These are phyloP conservation scores for Aphanocladium album DNA, from an alignment of 2,329 filamentous ascomycete species.

Conservation along the genomic window DNA sequence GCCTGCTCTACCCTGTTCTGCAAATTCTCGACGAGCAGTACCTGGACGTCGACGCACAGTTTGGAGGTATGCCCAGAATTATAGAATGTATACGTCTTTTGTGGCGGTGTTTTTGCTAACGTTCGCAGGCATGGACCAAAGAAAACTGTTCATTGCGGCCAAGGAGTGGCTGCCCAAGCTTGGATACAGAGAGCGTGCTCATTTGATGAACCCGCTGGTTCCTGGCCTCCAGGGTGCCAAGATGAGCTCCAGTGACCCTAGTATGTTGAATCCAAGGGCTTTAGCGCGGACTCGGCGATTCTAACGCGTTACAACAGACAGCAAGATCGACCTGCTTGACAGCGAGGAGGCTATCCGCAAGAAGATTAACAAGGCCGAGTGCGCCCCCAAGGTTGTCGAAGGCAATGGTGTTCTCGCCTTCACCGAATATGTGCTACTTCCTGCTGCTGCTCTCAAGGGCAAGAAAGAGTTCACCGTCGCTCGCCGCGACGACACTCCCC, in stretches of 20 bases:
- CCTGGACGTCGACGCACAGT: constrained; percentile 81
- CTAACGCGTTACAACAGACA: constrained; percentile 45
- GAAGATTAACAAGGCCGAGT: constrained; percentile 78
- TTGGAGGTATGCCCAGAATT: constrained; percentile 63
- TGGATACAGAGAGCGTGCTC: constrained; percentile 64
- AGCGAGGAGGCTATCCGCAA: constrained; percentile 65
- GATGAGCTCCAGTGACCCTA: constrained; percentile 73
- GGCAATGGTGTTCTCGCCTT: constrained; percentile 85
- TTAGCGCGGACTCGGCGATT: background rate
- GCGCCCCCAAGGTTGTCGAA: constrained; percentile 69
- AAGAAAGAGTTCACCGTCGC: constrained; percentile 63
- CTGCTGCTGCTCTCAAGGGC: constrained; percentile 61
- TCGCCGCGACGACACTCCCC: constrained; percentile 64
- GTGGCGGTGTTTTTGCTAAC: constrained; percentile 13
- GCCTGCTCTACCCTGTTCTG: constrained; percentile 46
- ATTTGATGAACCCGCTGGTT: constrained; percentile 67
- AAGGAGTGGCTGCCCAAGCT: constrained; percentile 81
- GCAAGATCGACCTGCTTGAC: constrained; percentile 93
- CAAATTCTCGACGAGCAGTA: constrained; percentile 90
- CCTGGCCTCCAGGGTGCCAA: constrained; percentile 79
- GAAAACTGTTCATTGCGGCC: constrained; percentile 83
- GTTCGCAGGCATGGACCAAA: constrained; percentile 59
- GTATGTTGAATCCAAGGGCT: constrained; percentile 31
- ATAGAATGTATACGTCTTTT: too few species aligned
- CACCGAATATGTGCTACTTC: constrained; percentile 80